Evolutionary conservation across 169 alveolate genomes (phyloP).

Genomic region (Eimeria praecox): DNA sequence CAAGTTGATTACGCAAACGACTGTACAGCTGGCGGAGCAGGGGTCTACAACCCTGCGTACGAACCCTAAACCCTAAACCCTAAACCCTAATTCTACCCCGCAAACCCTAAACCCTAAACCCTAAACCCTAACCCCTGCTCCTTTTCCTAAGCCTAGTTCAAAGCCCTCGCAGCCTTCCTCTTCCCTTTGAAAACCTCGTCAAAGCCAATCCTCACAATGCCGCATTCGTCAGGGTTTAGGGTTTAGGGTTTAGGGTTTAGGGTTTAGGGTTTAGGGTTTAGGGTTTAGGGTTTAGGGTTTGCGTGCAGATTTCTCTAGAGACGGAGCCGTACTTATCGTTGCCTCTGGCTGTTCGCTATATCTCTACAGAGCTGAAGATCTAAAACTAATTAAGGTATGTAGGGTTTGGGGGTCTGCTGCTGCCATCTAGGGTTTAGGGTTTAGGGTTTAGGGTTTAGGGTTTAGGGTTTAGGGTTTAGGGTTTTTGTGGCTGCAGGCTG

Average conservation of each 20-base stretch:
- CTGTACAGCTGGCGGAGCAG: background rate
- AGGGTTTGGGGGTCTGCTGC: background rate
- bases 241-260: constrained; percentile 29
- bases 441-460: constrained; percentile 7
- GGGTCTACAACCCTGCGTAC: constrained; percentile 14
- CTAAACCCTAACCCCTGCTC: no score
- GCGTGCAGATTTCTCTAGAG: constrained; percentile 2
- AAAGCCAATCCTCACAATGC: background rate
- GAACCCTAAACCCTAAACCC: constrained; percentile 33
- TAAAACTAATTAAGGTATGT: background rate
- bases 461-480: background rate
- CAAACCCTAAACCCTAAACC: background rate
- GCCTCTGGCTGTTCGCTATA: background rate
- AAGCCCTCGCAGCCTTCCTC: no score
- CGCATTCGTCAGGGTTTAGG: background rate
- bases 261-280: constrained; percentile 20
- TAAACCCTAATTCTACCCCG: background rate
- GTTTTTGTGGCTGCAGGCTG: constrained; percentile 21
- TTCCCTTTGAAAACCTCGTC: no score
- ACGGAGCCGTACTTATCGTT: background rate
- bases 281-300: constrained; percentile 12
- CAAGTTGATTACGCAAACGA: background rate
- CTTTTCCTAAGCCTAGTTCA: no score
- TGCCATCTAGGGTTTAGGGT: background rate
- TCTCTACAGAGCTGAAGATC: background rate